Evolutionary conservation across 495 filamentous ascomycete genomes (phyloP), one percentile per base, ranked within the genome.

Genomic region (Immersiella caudata): DNA sequence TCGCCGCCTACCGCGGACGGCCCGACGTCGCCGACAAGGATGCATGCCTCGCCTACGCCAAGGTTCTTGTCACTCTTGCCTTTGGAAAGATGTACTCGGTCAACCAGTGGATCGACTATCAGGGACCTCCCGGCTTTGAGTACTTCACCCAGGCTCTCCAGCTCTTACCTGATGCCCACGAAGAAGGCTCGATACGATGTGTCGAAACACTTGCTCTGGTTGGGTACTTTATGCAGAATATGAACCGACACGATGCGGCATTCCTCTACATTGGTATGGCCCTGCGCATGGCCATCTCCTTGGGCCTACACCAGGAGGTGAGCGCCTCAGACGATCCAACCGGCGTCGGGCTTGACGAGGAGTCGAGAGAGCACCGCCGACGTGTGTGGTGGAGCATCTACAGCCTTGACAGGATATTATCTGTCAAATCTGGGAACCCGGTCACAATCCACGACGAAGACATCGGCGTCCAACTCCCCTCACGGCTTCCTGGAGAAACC

Each of bases 341-440:
- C 0, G 54, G 5, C 11, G 29, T 62, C 0, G 29, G 6, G 8
- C 54, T 76, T 21, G 59, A 68, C 35, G 73, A 69, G 20, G 54
- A 62, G 18, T 62, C 54, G 1, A 74, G 80, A 21, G 82, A 83
- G 40, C 80, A 79, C 59, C 79, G 83, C 11, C 77, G 82, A 8
- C 77, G 82, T 25, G 78, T 82, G 2, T 85, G 82, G 82, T 85
- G 82, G 83, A 83, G 80, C 35, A 78, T 84, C 8, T 85, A 85
- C 64, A 82, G 79, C 68, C 65, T 85, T 25, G 83, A 85, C 64
- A 74, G 82, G 68, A 72, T 85, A 50, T 69, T 83, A 1, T 79
- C 78, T 0, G 81, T 80, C 51, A 84, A 84, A 66, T 83, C 81
- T 1, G 82, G 83, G 7, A 82, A 83, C 63, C 83, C 83, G 0